These are phyloP conservation scores for Dictyostelium firmibasis DNA, from an alignment of 78 protist species.

Conservation along the genomic window DNA sequence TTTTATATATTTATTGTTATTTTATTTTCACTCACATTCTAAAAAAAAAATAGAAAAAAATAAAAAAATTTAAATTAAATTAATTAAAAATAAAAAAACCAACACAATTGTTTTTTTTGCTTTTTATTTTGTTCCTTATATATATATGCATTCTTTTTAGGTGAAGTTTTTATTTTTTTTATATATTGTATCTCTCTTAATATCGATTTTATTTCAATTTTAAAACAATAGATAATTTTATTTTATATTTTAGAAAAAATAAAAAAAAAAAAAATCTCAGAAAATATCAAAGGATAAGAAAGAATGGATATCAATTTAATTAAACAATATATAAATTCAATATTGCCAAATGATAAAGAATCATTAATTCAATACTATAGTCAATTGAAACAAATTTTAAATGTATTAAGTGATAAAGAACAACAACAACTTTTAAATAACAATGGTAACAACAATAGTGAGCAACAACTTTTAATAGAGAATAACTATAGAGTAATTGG, in stretches of 20 bases:
- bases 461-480: background rate
- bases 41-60: background rate
- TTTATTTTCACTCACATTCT: too few relatives aligned
- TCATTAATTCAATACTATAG: conserved; percentile 3
- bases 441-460: background rate
- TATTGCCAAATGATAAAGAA: conserved; percentile 32
- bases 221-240: too few relatives aligned
- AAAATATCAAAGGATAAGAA: background rate
- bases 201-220: too few relatives aligned
- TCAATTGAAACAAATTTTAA: conserved; percentile 52
- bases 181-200: too few relatives aligned
- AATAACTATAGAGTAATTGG: background rate
- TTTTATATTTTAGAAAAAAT: background rate
- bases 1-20: too few relatives aligned
- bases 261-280: background rate
- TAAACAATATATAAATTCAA: background rate
- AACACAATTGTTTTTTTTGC: too few relatives aligned
- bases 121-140: too few relatives aligned
- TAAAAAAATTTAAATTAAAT: too few relatives aligned
- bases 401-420: background rate
- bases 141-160: too few relatives aligned
- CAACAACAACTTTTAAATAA: conserved; percentile 25
- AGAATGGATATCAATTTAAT: conserved; percentile 28
- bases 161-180: too few relatives aligned
- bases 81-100: too few relatives aligned